phyloP scores from a whole-genome alignment of 163 green algal species.

The Scenedesmus sp. region DNA sequence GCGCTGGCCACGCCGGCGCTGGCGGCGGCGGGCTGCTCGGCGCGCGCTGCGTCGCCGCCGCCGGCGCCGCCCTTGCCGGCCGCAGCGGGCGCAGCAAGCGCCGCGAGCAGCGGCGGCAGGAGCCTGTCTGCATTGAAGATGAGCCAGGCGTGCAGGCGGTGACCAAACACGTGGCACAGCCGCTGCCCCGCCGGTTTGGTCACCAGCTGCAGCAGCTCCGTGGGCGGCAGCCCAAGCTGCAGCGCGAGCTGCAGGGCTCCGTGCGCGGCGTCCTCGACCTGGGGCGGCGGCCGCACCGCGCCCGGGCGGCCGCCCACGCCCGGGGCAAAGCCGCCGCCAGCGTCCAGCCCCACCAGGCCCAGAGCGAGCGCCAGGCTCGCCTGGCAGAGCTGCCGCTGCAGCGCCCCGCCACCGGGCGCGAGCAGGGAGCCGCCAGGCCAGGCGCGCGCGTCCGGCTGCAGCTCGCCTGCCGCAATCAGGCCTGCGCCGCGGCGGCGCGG shows the following conservation, averaged over 20 bases:
- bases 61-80: neutral
- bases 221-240: conserved; percentile 18
- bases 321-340: conserved; percentile 3
- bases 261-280: too few species aligned
- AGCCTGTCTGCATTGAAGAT: conserved; percentile 31
- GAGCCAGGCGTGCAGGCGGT: conserved; percentile 18
- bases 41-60: neutral
- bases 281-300: neutral
- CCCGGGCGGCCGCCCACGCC: neutral
- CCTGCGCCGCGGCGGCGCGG: too few species aligned
- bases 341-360: neutral
- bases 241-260: conserved; percentile 35
- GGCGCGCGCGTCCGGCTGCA: neutral
- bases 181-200: conserved; percentile 6
- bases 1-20: neutral
- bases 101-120: conserved; percentile 28
- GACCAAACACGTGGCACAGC: conserved; percentile 14
- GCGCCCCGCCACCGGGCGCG: neutral
- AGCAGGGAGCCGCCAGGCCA: conserved; percentile 24
- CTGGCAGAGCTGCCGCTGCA: conserved; percentile 9
- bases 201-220: conserved; percentile 28
- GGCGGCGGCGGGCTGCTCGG: neutral
- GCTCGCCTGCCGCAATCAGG: neutral
- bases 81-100: conserved; percentile 13
- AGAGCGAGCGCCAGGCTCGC: conserved; percentile 11